Conservation (phyloP, 768 basidiomycete species). For the Ramaria sp. region DNA sequence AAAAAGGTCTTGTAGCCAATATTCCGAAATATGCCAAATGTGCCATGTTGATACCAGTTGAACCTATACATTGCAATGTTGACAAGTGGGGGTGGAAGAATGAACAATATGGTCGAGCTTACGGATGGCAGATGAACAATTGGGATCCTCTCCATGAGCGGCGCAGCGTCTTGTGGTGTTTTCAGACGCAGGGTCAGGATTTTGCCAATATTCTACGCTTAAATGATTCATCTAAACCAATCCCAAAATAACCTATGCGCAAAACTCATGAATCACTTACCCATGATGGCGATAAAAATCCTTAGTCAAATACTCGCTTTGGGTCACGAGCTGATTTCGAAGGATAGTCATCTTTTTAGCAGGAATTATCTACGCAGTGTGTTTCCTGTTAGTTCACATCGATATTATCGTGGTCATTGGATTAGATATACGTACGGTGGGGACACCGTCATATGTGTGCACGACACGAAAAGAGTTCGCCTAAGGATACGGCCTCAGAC, state of each 20-base stretch:
- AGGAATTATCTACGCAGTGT: not conserved
- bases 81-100: not conserved
- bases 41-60: not conserved
- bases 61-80: not conserved
- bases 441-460: slow-evolving; percentile 5
- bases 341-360: not conserved
- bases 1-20: slow-evolving; percentile 1
- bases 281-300: slow-evolving; percentile 37
- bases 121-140: slow-evolving; percentile 36
- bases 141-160: slow-evolving; percentile 36
- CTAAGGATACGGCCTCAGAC: not conserved
- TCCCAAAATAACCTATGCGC: not conserved
- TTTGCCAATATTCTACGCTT: slow-evolving; percentile 44
- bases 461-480: not conserved
- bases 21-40: slow-evolving; percentile 4
- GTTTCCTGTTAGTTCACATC: not conserved
- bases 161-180: slow-evolving; percentile 33
- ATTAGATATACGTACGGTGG: not conserved
- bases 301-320: not conserved
- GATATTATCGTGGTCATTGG: not conserved
- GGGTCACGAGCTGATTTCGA: not conserved
- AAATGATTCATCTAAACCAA: not conserved
- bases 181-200: slow-evolving; percentile 29
- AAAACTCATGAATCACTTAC: slow-evolving; percentile 15
- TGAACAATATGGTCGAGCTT: not conserved